Base-by-base conservation (phyloP, 768 basidiomycete genomes). In the Termitomyces sp. region DNA sequence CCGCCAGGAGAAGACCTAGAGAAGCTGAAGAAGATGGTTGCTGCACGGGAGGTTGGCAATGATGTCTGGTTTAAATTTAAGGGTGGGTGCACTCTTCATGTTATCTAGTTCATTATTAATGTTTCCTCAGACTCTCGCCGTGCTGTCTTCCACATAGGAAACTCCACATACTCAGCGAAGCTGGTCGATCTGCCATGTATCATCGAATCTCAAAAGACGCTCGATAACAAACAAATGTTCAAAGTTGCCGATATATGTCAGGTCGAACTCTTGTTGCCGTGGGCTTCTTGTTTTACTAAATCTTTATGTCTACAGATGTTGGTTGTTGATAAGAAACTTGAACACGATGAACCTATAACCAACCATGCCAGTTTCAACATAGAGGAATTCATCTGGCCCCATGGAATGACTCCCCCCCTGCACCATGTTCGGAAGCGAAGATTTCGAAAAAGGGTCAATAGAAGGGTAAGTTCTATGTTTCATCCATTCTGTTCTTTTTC, bases 51-150 rank as follows among this genome's bases (percentile, higher is more conserved):
- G 65, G 75, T 93, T 6, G 66, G 81, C 12, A 85, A 86, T 62
- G 95, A 95, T 61, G 85, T 90, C 12, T 98, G 94, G 91, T 95
- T 99, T 81, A 97, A 96, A 73, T 98, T 99, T 69, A 93, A 97
- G 74, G 94, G 94, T 93, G 63, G 35, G 23, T 27, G 2, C 42
- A 53, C 32, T 35, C 35, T 20, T 47, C 40, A 45, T 42, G 23
- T 25, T 22, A 20, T 60, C 36, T 40, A 5, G 4, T 35, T 20
- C 52, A 13, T 41, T 46, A 12, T 32, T 40, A 16, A 41, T 56
- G 2, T n/a, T 25, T 20, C 25, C 3, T 16, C 57, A 97, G 97
- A 99, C 67, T 91, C 94, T 53, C 83, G 97, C 44, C 76, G 96
- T 56, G 97, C 91, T 10, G 78, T 90, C 33, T 94, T 99, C 68